phyloP scores from a whole-genome alignment of 495 filamentous ascomycete species.

The Lentithecium fluviatile region DNA sequence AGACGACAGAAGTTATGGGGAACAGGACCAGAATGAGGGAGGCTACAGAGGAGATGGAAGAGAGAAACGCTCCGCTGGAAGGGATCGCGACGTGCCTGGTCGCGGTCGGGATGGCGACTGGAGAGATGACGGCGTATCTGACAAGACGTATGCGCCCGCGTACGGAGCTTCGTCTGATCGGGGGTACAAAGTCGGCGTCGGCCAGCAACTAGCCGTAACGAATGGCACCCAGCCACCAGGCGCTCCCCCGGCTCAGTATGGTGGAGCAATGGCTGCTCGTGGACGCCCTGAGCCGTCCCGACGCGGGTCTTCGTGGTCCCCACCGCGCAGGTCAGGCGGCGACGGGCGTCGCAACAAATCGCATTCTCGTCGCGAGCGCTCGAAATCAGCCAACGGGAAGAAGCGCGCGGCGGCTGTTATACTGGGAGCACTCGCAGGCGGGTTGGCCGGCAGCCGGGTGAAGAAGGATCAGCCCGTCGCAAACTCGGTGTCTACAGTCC shows the following conservation, averaged over 20 bases:
- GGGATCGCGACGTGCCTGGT: too few relatives aligned
- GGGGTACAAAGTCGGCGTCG: too few relatives aligned
- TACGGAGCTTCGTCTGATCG: too few relatives aligned
- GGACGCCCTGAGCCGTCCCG: slow-evolving; percentile 1
- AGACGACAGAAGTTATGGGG: not conserved
- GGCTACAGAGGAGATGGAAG: not conserved
- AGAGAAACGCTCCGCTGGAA: not conserved
- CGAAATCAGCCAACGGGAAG: slow-evolving; percentile 17
- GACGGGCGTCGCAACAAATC: not conserved
- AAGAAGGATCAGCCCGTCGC: slow-evolving; percentile 10
- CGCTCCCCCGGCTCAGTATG: too few relatives aligned
- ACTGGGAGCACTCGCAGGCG: slow-evolving; percentile 32
- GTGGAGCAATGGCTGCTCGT: not conserved
- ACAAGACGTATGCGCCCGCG: too few relatives aligned
- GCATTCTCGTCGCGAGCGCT: slow-evolving; percentile 6
- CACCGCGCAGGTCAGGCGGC: slow-evolving; percentile 3
- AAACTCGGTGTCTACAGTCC: slow-evolving; percentile 13
- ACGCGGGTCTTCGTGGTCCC: slow-evolving; percentile 4
- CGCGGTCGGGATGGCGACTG: not conserved
- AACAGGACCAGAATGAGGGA: too few relatives aligned
- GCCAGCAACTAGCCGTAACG: not conserved
- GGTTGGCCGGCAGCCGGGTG: slow-evolving; percentile 18
- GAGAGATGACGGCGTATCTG: not conserved
- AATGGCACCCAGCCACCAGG: not conserved
- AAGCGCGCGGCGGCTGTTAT: slow-evolving; percentile 18